Evolutionary conservation across 2,329 filamentous ascomycete species (phyloP).

Genomic region (Amylocarpus encephaloides): DNA sequence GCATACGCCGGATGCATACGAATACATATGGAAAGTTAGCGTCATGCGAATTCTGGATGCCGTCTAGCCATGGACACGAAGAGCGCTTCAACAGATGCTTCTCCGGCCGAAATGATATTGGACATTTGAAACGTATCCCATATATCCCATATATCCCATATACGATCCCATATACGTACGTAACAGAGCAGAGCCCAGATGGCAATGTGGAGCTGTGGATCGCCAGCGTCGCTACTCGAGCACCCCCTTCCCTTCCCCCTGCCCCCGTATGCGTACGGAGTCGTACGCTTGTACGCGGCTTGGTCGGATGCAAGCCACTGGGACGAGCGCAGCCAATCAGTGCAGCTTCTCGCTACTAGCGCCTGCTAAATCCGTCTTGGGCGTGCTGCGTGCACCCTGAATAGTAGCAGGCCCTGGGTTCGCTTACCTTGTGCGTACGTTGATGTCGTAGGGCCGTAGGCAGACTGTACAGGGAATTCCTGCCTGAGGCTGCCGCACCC

Average conservation of each 20-base stretch:
- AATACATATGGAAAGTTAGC: background rate
- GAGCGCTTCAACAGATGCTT: background rate
- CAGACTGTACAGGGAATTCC: too few relatives aligned
- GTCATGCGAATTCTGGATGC: background rate
- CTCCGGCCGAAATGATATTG: background rate
- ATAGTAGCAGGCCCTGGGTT: too few relatives aligned
- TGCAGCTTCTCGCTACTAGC: background rate
- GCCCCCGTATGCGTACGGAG: too few relatives aligned
- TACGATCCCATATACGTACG: background rate
- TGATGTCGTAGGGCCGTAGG: too few relatives aligned
- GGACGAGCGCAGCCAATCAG: background rate
- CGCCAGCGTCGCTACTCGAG: too few relatives aligned
- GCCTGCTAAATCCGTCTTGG: background rate
- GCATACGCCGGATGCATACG: background rate
- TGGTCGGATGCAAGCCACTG: background rate
- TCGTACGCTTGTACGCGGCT: background rate
- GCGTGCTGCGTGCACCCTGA: background rate
- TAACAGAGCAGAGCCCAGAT: background rate
- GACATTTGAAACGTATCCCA: conserved; percentile 1
- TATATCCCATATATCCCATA: background rate
- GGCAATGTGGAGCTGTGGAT: background rate
- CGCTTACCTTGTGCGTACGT: too few relatives aligned
- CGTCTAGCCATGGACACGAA: too few relatives aligned
- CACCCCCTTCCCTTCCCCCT: too few relatives aligned
- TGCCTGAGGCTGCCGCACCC: background rate